Conservation (phyloP, 768 basidiomycete genomes). For the Naganishia vaughanmartiniae region DNA sequence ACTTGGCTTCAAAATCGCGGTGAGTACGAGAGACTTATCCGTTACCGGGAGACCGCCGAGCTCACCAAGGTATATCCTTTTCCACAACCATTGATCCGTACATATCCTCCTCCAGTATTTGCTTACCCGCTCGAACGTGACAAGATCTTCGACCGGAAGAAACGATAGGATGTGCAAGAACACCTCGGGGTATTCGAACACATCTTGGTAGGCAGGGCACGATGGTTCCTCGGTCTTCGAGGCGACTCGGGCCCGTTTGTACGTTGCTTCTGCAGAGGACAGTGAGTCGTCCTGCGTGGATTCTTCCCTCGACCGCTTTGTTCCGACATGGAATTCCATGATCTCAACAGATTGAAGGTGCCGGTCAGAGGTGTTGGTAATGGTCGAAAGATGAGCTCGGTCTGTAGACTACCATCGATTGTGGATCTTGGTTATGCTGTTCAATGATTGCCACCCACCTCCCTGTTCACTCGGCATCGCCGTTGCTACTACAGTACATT, state of each 20-base stretch:
- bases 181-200: constrained; percentile 48
- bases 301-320: neutral
- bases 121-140: constrained; percentile 42
- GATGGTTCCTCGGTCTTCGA: neutral
- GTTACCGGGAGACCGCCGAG: neutral
- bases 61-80: constrained; percentile 48
- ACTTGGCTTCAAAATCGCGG: neutral
- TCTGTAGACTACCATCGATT: too few species aligned
- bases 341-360: neutral
- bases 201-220: constrained; percentile 19
- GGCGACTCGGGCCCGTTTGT: neutral
- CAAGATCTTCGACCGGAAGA: constrained; percentile 40
- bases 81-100: constrained; percentile 50
- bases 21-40: neutral
- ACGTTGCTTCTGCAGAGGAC: neutral
- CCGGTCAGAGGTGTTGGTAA: neutral
- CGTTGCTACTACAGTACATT: neutral
- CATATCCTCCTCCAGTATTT: constrained; percentile 46
- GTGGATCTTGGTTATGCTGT: too few species aligned
- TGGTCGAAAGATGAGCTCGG: too few species aligned
- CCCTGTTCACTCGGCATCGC: neutral
- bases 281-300: neutral
- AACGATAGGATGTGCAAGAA: constrained; percentile 48
- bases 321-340: neutral
- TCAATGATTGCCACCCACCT: neutral